Conservation (phyloP, 225 moss, liverwort and hornwort genomes). For the Climacium dendroides region DNA sequence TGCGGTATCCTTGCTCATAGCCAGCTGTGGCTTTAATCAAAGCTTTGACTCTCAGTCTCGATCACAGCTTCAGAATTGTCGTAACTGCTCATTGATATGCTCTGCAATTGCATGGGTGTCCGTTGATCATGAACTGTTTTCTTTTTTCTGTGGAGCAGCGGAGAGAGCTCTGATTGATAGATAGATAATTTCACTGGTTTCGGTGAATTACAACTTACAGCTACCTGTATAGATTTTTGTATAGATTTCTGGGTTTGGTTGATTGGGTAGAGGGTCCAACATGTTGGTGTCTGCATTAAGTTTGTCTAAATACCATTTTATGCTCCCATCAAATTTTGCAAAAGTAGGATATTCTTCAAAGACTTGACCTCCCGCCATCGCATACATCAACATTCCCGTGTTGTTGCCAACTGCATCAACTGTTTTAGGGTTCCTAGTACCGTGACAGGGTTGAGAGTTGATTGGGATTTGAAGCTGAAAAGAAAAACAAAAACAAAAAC, state of each 20-base stretch:
- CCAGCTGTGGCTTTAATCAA: not conserved
- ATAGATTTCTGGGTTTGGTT: no score
- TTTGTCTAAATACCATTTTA: not conserved
- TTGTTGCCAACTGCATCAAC: no score
- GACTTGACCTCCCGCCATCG: not conserved
- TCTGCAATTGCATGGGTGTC: not conserved
- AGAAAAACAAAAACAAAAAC: no score
- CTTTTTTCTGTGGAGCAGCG: not conserved
- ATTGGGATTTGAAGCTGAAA: not conserved
- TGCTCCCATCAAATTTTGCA: not conserved
- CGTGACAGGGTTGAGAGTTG: not conserved
- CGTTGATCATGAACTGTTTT: not conserved
- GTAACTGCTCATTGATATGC: not conserved
- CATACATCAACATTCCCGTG: not conserved
- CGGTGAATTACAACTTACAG: not conserved
- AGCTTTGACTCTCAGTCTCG: not conserved
- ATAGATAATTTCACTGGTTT: no score
- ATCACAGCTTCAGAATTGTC: not conserved
- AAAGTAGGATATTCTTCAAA: not conserved
- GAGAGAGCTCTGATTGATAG: not conserved
- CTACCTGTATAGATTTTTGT: no score
- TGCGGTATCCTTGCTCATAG: no score
- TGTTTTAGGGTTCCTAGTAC: not conserved
- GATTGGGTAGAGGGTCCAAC: not conserved
- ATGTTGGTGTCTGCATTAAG: no score